Evolutionary conservation across 2,329 filamentous ascomycete genomes (phyloP), one percentile per base, ranked within the genome.

Genomic region (Plectosphaerella cucumerina): DNA sequence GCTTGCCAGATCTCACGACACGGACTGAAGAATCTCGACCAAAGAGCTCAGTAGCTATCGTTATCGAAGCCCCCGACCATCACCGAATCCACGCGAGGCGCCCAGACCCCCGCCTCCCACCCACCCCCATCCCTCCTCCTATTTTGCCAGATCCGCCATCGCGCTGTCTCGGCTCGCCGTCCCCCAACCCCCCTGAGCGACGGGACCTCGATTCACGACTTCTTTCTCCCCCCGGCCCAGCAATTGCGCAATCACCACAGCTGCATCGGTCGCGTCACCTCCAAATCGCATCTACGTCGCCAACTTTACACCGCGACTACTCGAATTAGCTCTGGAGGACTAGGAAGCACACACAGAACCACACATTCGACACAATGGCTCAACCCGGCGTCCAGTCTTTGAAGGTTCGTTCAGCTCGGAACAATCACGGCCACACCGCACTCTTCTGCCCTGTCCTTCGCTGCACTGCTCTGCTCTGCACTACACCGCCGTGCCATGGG

Each of bases 321-420:
- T 31, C 26, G 26, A 10, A 31, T 10, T 31, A 31, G 26, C 26
- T 31, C 12, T 11, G 26, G 26, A 5, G 26, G 26, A 31, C 8
- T 11, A 8, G 12, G 26, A 31, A 31, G n/a, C 43, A 20, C 4
- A 6, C 15, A 26, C 43, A 10, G 31, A 17, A 12, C 22, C n/a
- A 33, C 15, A 45, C 11, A 34, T 9, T 31, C 11, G 20, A 9
- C 59, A 87, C 82, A 78, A 93, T 93, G 81, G 87, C 89, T 65
- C 85, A 87, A 71, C 87, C 86, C 55, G 88, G 88, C 65, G 93
- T 92, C 65, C 90, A 95, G 76, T 95, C 90, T 62, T 76, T 96
- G 68, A 96, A 96, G 89, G 90, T 94, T 76, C 60, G 77, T 69
- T 48, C 23, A n/a, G n/a, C n/a, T n/a, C n/a, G 10, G 15, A 15